Conservation (phyloP, 1,139 yeast genomes). For the Lodderomyces pseudojiufengensis region DNA sequence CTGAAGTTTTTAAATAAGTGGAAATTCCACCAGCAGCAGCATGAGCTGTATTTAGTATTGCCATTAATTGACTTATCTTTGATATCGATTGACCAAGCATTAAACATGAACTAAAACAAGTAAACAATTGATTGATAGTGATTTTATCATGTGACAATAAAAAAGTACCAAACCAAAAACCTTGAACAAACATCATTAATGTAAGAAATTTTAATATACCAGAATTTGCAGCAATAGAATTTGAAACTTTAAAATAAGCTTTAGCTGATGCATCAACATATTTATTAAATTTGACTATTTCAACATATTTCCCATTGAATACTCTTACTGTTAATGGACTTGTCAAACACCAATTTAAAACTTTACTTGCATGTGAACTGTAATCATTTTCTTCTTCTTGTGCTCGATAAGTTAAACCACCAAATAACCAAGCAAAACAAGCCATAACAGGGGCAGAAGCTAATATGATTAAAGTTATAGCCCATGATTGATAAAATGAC, state of each 20-base stretch:
- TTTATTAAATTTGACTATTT: constrained; percentile 41
- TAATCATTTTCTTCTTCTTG: constrained; percentile 56
- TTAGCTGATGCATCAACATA: constrained; percentile 42
- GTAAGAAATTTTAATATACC: constrained; percentile 56
- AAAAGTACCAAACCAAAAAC: constrained; percentile 82
- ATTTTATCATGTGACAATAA: constrained; percentile 53
- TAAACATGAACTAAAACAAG: constrained; percentile 80
- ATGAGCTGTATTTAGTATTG: constrained; percentile 58
- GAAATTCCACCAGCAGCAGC: constrained; percentile 51
- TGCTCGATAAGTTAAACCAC: constrained; percentile 46
- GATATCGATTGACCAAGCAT: constrained; percentile 60
- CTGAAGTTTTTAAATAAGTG: constrained; percentile 8
- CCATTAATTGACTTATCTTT: constrained; percentile 48
- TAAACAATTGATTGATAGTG: constrained; percentile 61
- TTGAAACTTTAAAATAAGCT: constrained; percentile 45
- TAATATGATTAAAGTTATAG: constrained; percentile 69
- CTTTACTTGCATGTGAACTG: constrained; percentile 55
- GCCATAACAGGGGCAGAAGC: constrained; percentile 70
- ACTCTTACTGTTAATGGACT: constrained; percentile 60
- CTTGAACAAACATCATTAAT: constrained; percentile 79
- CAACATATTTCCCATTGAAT: constrained; percentile 55
- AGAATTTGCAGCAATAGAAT: constrained; percentile 53
- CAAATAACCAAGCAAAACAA: constrained; percentile 45
- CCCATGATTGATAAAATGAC: constrained; percentile 80
- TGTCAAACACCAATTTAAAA: constrained; percentile 67